A percentile compares a stretch with the other conserved stretches of the same genome.
Conservation (phyloP, 106 monocot genomes). For the Dactylorhiza incarnata region DNA sequence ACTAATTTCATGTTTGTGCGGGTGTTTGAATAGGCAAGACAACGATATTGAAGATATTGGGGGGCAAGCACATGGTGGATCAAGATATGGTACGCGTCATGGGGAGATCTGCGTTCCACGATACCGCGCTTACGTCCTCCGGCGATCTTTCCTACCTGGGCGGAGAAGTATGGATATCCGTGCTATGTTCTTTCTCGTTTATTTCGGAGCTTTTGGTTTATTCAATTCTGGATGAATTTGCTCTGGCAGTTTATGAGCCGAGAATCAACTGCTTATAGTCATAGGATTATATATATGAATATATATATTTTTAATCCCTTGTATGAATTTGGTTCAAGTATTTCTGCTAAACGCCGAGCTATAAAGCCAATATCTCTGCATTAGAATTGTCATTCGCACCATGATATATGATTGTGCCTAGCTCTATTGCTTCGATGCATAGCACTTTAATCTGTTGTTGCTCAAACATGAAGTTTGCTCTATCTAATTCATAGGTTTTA, state of each 20-base stretch:
- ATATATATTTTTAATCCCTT: too few relatives aligned
- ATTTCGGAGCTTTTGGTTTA: background rate
- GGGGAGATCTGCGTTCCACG: slow-evolving; percentile 85
- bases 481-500: background rate
- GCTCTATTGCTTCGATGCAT: too few relatives aligned
- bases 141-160: slow-evolving; percentile 85
- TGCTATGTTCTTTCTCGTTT: background rate
- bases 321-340: too few relatives aligned
- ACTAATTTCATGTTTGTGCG: background rate
- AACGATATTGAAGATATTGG: slow-evolving; percentile 83
- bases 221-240: background rate
- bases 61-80: slow-evolving; percentile 95
- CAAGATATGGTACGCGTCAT: slow-evolving; percentile 73
- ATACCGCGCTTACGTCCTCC: slow-evolving; percentile 78
- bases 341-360: too few relatives aligned
- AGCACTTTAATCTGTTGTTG: background rate
- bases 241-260: background rate
- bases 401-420: too few relatives aligned
- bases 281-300: too few relatives aligned
- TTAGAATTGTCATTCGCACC: too few relatives aligned
- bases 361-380: too few relatives aligned
- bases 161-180: slow-evolving; percentile 49
- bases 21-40: slow-evolving; percentile 50
- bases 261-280: background rate
- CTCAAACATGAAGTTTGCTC: background rate